Conservation (phyloP, 495 filamentous ascomycete genomes). For the Aspergillus homomorphus region DNA sequence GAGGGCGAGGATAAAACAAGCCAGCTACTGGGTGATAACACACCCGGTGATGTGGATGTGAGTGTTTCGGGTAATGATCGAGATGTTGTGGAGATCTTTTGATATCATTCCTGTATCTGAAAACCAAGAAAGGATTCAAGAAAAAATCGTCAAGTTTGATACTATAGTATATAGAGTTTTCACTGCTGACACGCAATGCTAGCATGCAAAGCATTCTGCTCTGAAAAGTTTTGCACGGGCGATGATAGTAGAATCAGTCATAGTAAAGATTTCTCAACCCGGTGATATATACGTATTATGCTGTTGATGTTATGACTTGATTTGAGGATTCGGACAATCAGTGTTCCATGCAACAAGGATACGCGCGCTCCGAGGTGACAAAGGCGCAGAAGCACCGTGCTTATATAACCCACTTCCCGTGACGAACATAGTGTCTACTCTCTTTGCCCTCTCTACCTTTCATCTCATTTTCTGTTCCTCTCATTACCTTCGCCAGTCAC, state of each 20-base stretch:
- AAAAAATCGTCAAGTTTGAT: no score
- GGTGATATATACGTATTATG: no score
- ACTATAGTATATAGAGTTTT: background rate
- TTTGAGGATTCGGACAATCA: no score
- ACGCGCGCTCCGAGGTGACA: background rate
- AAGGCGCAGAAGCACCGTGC: background rate
- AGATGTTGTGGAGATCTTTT: constrained; percentile 21
- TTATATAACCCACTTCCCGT: background rate
- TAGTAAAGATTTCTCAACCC: no score
- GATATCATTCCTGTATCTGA: background rate
- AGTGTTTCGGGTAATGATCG: constrained; percentile 38
- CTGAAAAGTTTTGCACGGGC: no score
- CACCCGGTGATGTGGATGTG: background rate
- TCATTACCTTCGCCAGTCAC: no score
- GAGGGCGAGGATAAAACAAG: constrained; percentile 32
- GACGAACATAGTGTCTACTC: no score
- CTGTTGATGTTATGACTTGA: no score
- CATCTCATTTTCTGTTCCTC: background rate
- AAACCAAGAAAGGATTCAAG: background rate
- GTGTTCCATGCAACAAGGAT: no score
- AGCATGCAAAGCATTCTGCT: background rate
- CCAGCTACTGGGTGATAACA: constrained; percentile 8
- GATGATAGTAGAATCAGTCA: no score
- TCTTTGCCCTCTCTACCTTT: background rate
- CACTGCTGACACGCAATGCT: background rate